Conservation (phyloP, 257 asterid species). For the Apocynum venetum region DNA sequence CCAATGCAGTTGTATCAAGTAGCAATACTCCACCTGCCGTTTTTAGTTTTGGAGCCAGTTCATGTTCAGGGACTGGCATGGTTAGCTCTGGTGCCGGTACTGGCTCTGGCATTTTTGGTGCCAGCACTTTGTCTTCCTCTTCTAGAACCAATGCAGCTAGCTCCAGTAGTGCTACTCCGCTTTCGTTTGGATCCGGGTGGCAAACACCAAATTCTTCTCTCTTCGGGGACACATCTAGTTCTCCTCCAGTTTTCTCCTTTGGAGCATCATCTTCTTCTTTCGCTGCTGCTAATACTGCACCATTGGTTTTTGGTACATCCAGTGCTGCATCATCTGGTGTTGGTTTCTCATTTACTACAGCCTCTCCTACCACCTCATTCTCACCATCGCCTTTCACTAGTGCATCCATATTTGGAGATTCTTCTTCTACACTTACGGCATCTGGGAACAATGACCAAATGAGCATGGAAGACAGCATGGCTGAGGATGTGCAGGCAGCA, state of each 20-base stretch:
- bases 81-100: constrained; percentile 39
- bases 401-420: constrained; percentile 29
- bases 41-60: constrained; percentile 34
- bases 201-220: constrained; percentile 31
- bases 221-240: constrained; percentile 35
- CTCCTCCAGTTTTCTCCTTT: constrained; percentile 44
- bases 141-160: constrained; percentile 31
- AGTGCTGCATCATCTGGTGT: constrained; percentile 33
- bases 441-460: constrained; percentile 58
- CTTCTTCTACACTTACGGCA: constrained; percentile 19
- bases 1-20: constrained; percentile 27
- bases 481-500: constrained; percentile 75
- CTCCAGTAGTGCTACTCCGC: constrained; percentile 32
- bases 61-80: constrained; percentile 21
- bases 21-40: constrained; percentile 30
- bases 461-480: constrained; percentile 86
- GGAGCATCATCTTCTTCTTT: constrained; percentile 40
- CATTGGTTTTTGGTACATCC: constrained; percentile 34
- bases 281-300: constrained; percentile 30
- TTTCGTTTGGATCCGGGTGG: constrained; percentile 45
- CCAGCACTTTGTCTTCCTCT: constrained; percentile 40
- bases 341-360: constrained; percentile 32
- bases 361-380: constrained; percentile 35
- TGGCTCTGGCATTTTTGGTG: constrained; percentile 35
- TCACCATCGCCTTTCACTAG: constrained; percentile 21